Percentiles rank a stretch among this genome's conserved stretches.
These are phyloP conservation scores for Termitomyces sp. DNA, from an alignment of 768 basidiomycete species.

Conservation along the genomic window DNA sequence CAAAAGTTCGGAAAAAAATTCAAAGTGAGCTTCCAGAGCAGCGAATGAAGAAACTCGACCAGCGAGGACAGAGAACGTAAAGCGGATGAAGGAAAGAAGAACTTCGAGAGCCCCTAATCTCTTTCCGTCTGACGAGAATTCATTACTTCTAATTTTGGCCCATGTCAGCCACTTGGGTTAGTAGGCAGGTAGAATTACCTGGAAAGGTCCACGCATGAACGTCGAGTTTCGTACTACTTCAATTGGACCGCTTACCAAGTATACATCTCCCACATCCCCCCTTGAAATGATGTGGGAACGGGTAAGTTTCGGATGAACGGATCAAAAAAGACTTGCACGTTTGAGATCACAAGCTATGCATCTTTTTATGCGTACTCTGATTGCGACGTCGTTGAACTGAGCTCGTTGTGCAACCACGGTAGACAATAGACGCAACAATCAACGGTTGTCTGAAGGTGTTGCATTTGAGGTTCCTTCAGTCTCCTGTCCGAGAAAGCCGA, in stretches of 20 bases:
- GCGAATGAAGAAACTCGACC: conserved; percentile 14
- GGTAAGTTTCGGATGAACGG: background rate
- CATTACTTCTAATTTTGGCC: background rate
- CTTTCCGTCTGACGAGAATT: background rate
- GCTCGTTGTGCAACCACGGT: background rate
- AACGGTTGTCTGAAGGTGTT: background rate
- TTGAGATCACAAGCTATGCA: background rate
- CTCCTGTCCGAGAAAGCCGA: background rate
- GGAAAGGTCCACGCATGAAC: no score
- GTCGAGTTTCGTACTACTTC: no score
- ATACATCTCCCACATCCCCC: no score
- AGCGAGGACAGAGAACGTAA: conserved; percentile 10
- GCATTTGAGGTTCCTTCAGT: background rate
- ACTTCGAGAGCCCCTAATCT: background rate
- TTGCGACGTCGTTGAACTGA: background rate
- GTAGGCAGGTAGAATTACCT: no score
- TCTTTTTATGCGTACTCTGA: background rate
- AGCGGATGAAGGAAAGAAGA: background rate
- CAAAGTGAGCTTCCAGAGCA: conserved; percentile 12
- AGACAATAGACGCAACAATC: background rate
- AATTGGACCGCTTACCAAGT: no score
- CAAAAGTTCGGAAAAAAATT: background rate
- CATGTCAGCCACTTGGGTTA: conserved; percentile 5
- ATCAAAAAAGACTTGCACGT: background rate
- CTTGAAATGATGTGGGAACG: no score